Percentiles rank a stretch among this genome's conserved stretches.
These are phyloP conservation scores for Lipomyces chichibuensis DNA, from an alignment of 805 yeast species.

Conservation along the genomic window DNA sequence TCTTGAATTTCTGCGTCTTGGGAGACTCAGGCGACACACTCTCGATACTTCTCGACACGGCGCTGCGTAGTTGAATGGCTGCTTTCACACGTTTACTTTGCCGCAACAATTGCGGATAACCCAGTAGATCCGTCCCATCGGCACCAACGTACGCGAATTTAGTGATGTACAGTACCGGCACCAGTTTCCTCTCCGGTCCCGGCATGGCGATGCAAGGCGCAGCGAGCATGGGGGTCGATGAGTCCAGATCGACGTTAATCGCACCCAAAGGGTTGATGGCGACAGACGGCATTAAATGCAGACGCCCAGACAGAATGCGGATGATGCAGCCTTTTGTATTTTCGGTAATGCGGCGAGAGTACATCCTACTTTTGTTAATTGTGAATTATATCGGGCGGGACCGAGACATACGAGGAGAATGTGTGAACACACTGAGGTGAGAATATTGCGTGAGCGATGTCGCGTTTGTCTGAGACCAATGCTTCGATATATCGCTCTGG, in stretches of 20 bases:
- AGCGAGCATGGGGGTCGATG: neutral
- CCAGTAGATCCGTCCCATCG: slow-evolving; percentile 19
- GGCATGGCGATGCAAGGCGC: neutral
- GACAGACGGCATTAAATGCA: slow-evolving; percentile 21
- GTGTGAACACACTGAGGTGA: slow-evolving; percentile 11
- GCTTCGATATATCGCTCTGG: slow-evolving; percentile 13
- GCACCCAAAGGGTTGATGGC: slow-evolving; percentile 6
- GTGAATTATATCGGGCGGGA: neutral
- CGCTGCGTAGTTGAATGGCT: slow-evolving; percentile 1
- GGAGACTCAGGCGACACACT: neutral
- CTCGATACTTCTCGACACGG: neutral
- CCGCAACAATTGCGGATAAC: slow-evolving; percentile 13
- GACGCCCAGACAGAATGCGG: slow-evolving; percentile 3
- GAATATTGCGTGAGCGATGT: slow-evolving; percentile 13
- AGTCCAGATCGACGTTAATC: slow-evolving; percentile 9
- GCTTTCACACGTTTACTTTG: slow-evolving; percentile 1
- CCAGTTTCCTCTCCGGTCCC: neutral
- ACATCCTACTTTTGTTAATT: slow-evolving; percentile 7
- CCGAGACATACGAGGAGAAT: neutral
- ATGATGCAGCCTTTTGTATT: slow-evolving; percentile 17
- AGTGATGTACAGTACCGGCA: slow-evolving; percentile 17
- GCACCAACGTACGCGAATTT: slow-evolving; percentile 19
- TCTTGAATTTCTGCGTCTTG: neutral
- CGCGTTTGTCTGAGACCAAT: slow-evolving; percentile 15
- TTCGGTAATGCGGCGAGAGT: slow-evolving; percentile 12